phyloP scores from a whole-genome alignment of 2,329 filamentous ascomycete genomes.

The Zasmidium angulare region DNA sequence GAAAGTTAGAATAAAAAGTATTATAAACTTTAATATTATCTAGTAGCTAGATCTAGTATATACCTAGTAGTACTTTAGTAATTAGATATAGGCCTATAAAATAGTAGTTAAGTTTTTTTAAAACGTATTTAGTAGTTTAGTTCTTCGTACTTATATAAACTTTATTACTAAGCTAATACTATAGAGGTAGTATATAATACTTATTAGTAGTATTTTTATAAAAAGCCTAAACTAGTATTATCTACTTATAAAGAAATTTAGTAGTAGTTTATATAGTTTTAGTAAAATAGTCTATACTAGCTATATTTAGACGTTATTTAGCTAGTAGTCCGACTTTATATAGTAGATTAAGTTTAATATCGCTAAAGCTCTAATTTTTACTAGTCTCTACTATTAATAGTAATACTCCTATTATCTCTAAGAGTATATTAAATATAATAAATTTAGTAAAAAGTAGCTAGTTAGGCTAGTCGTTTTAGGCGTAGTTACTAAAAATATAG shows the following conservation, averaged over 20 bases:
- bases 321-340: background rate
- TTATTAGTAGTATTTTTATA: no score
- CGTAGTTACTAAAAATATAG: background rate
- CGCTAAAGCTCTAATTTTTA: background rate
- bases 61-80: background rate
- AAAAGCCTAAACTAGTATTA: no score
- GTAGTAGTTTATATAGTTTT: no score
- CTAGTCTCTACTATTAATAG: background rate
- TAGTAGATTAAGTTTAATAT: background rate
- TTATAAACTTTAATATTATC: background rate
- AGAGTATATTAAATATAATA: background rate
- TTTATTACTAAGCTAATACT: no score
- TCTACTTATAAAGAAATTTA: no score
- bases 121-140: no score
- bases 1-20: no score
- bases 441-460: background rate
- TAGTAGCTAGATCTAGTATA: background rate
- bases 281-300: no score
- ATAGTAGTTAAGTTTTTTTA: no score
- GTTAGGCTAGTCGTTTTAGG: background rate
- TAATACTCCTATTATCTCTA: background rate
- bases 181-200: no score
- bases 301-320: background rate
- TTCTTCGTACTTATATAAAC: no score
- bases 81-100: no score